These are phyloP conservation scores for Acidiella bohemica DNA, from an alignment of 495 filamentous ascomycete species.

Conservation along the genomic window DNA sequence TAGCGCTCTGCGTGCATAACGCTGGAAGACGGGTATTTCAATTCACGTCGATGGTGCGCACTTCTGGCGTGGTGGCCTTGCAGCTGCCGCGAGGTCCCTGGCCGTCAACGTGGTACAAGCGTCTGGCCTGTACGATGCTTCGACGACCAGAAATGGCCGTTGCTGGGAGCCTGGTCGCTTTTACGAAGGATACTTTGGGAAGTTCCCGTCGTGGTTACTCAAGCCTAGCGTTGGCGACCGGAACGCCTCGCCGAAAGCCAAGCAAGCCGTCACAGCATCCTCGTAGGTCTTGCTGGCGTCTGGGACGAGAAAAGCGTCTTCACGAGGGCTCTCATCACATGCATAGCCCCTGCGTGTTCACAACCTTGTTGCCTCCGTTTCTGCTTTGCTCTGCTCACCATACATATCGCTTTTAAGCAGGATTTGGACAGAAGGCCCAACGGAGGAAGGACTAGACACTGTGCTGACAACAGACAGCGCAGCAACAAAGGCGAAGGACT, in stretches of 20 bases:
- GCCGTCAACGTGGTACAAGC: slow-evolving; percentile 1
- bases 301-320: not conserved
- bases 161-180: slow-evolving; percentile 1
- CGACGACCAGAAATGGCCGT: too few relatives aligned
- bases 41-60: not conserved
- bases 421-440: not conserved
- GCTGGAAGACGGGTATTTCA: slow-evolving; percentile 2
- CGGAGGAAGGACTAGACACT: not conserved
- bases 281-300: not conserved
- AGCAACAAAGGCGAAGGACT: too few relatives aligned
- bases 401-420: slow-evolving; percentile 3
- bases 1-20: slow-evolving; percentile 1
- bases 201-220: not conserved
- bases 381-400: not conserved
- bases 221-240: slow-evolving; percentile 1
- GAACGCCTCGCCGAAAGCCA: slow-evolving; percentile 1
- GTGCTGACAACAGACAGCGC: not conserved
- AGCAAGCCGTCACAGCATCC: not conserved
- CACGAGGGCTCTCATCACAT: not conserved
- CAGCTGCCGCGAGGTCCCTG: not conserved
- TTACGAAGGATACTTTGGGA: not conserved
- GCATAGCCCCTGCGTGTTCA: too few relatives aligned
- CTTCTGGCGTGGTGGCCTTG: not conserved
- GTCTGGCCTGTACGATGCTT: not conserved
- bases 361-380: not conserved